Base-by-base conservation (phyloP, 257 asterid species). In the Primulina huaijiensis region DNA sequence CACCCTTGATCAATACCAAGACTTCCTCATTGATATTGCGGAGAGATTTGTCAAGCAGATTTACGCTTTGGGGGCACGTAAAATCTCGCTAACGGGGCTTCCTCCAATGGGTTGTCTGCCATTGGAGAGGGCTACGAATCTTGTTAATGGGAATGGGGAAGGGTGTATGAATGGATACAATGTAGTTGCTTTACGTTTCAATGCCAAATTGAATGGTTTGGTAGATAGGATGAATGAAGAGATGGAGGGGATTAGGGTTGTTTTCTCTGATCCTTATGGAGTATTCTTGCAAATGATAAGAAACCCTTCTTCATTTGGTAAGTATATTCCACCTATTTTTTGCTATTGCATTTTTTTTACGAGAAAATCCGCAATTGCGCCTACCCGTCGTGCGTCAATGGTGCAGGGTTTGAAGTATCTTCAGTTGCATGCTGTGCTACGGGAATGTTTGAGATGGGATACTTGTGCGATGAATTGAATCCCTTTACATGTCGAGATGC, bases 81-180 rank as follows among this genome's bases (percentile, higher is more conserved):
- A 92, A 62, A 83, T 92, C 23, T 82, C 85, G 1, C 50, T 92
- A 14, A 81, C 91, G 4, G 96, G 92, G 63, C 83, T 92, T 12
- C 97, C 97, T 1, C 98, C 98, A 20, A 92, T 92, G 96, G 98
- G 98, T 4, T 92, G 98, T 72, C 67, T 92, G 62, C 98, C 97
- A 2, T 25, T 92, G 70, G 98, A 92, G 79, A 85, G 98, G 76
- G 69, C 88, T 17, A 87, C 88, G 3, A 92, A 86, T 30, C 86
- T 71, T 58, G 53, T 90, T 3, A 80, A 80, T 64, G 98, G 98
- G 17, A 72, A 80, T 53, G 98, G 97, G 19, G 74, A 72, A 43
- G 83, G 61, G 6, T 93, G 98, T 79, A 69, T 75, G 75, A 89
- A 93, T 6, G 74, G 74, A 21, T 93, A 93, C 79, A 93, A 93